Percentiles rank a stretch among this genome's conserved stretches.
These are phyloP conservation scores for Paecilomyces fulvus DNA, from an alignment of 2,329 filamentous ascomycete genomes.

Conservation along the genomic window DNA sequence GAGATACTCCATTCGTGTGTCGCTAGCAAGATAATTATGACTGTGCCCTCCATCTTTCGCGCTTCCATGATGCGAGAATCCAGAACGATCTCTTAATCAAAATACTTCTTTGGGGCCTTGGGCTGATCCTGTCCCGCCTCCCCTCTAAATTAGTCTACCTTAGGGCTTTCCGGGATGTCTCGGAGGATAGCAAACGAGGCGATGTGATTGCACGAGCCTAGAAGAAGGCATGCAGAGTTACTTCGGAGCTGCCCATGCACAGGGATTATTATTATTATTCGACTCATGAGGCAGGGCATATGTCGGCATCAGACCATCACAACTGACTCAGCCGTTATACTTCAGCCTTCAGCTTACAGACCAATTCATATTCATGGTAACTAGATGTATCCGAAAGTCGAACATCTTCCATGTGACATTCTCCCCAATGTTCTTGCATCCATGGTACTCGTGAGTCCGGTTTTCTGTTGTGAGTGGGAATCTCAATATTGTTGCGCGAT, in stretches of 20 bases:
- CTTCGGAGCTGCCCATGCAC: neutral
- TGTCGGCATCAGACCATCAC: neutral
- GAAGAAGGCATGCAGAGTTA: neutral
- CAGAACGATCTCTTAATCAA: neutral
- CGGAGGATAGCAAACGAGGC: neutral
- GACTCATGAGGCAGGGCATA: neutral
- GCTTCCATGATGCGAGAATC: neutral
- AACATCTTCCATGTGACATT: neutral
- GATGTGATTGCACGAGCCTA: neutral
- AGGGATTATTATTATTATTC: neutral
- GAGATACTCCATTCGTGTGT: neutral
- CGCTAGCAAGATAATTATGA: neutral
- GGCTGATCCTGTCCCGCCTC: neutral
- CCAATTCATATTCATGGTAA: neutral
- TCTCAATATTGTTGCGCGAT: neutral
- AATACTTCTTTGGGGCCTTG: neutral
- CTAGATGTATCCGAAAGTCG: neutral
- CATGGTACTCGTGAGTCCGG: neutral
- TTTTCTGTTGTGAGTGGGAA: neutral
- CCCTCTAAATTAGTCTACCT: neutral
- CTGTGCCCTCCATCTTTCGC: neutral
- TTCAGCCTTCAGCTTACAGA: neutral
- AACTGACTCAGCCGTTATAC: neutral
- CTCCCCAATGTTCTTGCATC: neutral
- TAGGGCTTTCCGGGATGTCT: neutral